These are phyloP conservation scores for Lactifluus rugatus DNA, from an alignment of 768 basidiomycete species.

Conservation along the genomic window DNA sequence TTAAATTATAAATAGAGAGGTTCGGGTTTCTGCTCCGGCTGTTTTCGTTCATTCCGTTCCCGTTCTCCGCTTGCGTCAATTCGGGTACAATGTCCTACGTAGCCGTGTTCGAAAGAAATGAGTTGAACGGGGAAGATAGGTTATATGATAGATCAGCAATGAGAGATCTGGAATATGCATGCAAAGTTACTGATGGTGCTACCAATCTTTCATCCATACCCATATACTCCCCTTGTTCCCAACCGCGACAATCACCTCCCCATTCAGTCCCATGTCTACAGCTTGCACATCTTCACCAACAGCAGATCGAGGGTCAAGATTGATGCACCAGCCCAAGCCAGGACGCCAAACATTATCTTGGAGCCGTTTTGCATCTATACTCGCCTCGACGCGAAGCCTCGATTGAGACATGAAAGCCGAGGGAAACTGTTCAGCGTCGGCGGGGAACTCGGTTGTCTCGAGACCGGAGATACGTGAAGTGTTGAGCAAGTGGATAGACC, in stretches of 20 bases:
- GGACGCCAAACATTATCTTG: not conserved
- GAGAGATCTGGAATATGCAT: not conserved
- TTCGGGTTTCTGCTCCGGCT: not conserved
- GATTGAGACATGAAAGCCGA: not conserved
- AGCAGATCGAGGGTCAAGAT: not conserved
- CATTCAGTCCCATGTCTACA: constrained; percentile 14
- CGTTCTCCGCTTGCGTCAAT: not conserved
- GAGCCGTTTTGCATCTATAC: not conserved
- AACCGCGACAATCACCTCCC: constrained; percentile 10
- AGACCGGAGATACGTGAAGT: constrained; percentile 1
- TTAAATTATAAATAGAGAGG: not conserved
- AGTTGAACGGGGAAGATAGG: not conserved
- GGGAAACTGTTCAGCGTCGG: not conserved
- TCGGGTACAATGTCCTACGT: constrained; percentile 5
- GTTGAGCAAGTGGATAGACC: constrained; percentile 7
- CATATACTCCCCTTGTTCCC: constrained; percentile 12
- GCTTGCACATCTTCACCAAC: not conserved
- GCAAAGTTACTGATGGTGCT: not conserved
- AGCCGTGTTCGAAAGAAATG: constrained; percentile 1
- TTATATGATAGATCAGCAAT: too few relatives aligned
- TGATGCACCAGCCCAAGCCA: constrained; percentile 5
- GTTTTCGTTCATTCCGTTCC: constrained; percentile 1
- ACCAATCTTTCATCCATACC: constrained; percentile 12
- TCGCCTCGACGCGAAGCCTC: constrained; percentile 1
- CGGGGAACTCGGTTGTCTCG: constrained; percentile 3